phyloP scores from a whole-genome alignment of 352 stramenopile genomes.

The Globisporangium rhizosaccharum region DNA sequence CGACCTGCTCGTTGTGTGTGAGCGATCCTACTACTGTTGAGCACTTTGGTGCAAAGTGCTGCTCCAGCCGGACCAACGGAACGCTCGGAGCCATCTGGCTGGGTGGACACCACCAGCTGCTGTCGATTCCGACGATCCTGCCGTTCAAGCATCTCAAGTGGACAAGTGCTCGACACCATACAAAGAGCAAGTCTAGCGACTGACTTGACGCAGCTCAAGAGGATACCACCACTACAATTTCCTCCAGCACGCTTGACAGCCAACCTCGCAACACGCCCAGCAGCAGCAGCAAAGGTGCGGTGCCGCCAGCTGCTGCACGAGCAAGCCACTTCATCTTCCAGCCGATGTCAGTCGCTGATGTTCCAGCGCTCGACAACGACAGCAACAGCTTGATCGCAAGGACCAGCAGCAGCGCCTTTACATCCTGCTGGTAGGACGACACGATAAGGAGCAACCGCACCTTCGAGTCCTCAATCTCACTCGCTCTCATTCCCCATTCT shows the following conservation, averaged over 20 bases:
- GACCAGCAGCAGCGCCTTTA: not conserved
- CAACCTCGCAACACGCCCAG: too few species aligned
- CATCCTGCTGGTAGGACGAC: not conserved
- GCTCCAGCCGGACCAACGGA: slow-evolving; percentile 5
- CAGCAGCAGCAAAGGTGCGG: slow-evolving; percentile 6
- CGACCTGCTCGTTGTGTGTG: too few species aligned
- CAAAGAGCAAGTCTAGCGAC: too few species aligned
- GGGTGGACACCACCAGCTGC: slow-evolving; percentile 6
- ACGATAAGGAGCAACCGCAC: not conserved
- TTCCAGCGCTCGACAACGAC: not conserved
- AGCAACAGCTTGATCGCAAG: too few species aligned
- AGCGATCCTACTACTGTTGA: not conserved
- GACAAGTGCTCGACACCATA: too few species aligned
- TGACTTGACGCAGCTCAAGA: slow-evolving; percentile 2
- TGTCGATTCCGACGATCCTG: slow-evolving; percentile 1
- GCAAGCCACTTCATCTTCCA: not conserved
- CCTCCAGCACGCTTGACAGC: not conserved
- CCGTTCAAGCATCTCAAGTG: too few species aligned
- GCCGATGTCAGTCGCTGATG: not conserved
- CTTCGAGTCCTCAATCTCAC: not conserved
- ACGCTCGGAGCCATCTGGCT: slow-evolving; percentile 8
- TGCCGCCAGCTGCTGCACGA: slow-evolving; percentile 8
- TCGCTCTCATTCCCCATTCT: slow-evolving; percentile 12
- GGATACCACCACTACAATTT: not conserved
- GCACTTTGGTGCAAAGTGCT: not conserved